Base-by-base conservation (phyloP, 179 eudicot genomes). In the Corrigiola litoralis region DNA sequence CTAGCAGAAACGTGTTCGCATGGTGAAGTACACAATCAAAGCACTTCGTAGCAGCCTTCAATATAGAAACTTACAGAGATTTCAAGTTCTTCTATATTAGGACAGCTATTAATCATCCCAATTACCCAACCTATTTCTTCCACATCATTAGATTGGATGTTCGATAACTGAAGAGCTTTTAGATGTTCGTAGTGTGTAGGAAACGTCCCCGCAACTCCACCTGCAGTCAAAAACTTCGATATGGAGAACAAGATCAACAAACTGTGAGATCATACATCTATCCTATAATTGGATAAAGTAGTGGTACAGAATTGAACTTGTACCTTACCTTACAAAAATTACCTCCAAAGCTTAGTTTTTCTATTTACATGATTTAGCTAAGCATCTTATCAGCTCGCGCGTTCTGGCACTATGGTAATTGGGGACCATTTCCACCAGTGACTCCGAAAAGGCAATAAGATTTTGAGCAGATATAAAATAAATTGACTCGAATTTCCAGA, bases 181-280 rank as follows among this genome's bases (percentile, higher is more conserved):
- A 58, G 23, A 20, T 16, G 38, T 21, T 18, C 10, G 14, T 58
- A 58, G 14, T 28, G 13, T 4, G 62, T 37, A 4, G 62, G 62
- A 37, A 58, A 20, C 47, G 38, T 36, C 23, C 32, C 28, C 38
- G 46, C 47, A 24, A 58, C 24, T 36, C 18, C 14, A 37, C 62
- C 62, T 58, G 47, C 62, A 21, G 47, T 58, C 62, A 58, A 23
- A 58, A 58, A 58, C 62, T 58, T 37, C 5, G 17, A 12, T 38
- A n/a, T 38, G 62, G 62, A 58, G 32, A n/a, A 23, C 32, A 14
- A 32, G 20, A 23, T n/a, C n/a, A n/a, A 37, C 33, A 36, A 58
- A 37, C 5, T 12, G 62, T 58, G 20, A 58, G 62, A 36, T n/a
- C n/a, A n/a, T n/a, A n/a, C n/a, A n/a, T n/a, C 46, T 25, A 23